Conservation (phyloP, 2,329 filamentous ascomycete species). For the Pseudopithomyces chartarum region DNA sequence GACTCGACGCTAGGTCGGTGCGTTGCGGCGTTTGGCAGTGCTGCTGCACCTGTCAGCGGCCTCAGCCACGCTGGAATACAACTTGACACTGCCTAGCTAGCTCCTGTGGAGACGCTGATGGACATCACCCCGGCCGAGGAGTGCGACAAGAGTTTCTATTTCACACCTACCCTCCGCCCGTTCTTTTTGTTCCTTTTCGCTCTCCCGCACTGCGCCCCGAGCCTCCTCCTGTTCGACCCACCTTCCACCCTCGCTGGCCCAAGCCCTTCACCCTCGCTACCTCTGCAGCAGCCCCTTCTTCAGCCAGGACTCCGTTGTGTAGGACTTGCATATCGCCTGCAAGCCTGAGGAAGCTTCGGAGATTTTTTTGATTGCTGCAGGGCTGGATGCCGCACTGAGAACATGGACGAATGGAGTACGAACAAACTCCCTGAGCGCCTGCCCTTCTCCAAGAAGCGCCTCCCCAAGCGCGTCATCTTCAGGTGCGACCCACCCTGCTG, state of each 20-base stretch:
- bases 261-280: conserved; percentile 12
- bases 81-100: conserved; percentile 6
- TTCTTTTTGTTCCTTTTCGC: conserved; percentile 1
- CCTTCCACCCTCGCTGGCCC: conserved; percentile 16
- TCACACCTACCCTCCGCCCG: neutral
- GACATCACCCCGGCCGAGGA: conserved; percentile 1
- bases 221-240: conserved; percentile 29
- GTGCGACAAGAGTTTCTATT: neutral
- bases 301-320: neutral
- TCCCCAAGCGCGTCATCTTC: conserved; percentile 57
- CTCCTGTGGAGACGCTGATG: conserved; percentile 10
- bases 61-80: conserved; percentile 12
- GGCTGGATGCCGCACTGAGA: conserved; percentile 26
- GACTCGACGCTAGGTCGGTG: neutral
- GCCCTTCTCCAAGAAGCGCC: conserved; percentile 59
- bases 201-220: neutral
- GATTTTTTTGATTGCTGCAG: conserved; percentile 9
- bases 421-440: conserved; percentile 52
- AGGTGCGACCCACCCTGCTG: conserved; percentile 49
- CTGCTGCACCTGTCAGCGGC: conserved; percentile 7
- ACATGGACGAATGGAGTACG: conserved; percentile 42
- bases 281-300: neutral
- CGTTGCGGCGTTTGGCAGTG: too few species aligned
- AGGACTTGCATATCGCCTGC: neutral
- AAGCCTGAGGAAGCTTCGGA: conserved; percentile 15